A percentile compares a stretch with the other conserved stretches of the same genome.
phyloP scores from a whole-genome alignment of 345 rosid genomes.

The Salix exigua region DNA sequence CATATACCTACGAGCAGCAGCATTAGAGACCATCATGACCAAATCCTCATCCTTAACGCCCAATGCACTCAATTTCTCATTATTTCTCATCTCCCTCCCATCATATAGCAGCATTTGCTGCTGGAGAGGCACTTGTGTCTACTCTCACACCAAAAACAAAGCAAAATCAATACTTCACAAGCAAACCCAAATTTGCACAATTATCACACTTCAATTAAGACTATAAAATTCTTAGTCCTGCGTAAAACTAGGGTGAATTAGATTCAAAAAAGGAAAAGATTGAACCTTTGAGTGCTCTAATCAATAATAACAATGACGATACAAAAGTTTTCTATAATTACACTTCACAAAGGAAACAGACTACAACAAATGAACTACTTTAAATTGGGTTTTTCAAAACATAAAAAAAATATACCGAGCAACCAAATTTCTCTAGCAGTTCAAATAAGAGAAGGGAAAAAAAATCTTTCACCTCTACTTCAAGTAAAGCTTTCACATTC shows the following conservation, averaged over 20 bases:
- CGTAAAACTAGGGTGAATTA: neutral
- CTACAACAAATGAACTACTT: neutral
- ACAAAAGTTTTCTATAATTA: neutral
- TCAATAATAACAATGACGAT: neutral
- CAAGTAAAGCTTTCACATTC: slow-evolving; percentile 92
- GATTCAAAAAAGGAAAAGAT: neutral
- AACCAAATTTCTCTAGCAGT: neutral
- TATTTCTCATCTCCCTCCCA: slow-evolving; percentile 75
- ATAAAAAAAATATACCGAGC: neutral
- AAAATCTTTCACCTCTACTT: slow-evolving; percentile 70
- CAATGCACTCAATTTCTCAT: slow-evolving; percentile 71
- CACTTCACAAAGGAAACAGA: neutral
- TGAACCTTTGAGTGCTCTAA: neutral
- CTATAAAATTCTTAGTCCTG: neutral
- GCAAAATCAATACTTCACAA: neutral
- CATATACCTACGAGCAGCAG: slow-evolving; percentile 43
- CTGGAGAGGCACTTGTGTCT: slow-evolving; percentile 80
- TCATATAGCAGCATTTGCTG: slow-evolving; percentile 82
- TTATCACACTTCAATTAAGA: neutral
- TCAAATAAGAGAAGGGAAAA: neutral
- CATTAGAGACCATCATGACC: slow-evolving; percentile 78
- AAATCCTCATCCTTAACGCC: slow-evolving; percentile 92
- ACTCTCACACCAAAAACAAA: slow-evolving; percentile 23
- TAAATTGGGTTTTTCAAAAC: neutral
- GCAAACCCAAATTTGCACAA: neutral